phyloP scores from a whole-genome alignment of 768 basidiomycete genomes.

The Pulveroboletus sp. region DNA sequence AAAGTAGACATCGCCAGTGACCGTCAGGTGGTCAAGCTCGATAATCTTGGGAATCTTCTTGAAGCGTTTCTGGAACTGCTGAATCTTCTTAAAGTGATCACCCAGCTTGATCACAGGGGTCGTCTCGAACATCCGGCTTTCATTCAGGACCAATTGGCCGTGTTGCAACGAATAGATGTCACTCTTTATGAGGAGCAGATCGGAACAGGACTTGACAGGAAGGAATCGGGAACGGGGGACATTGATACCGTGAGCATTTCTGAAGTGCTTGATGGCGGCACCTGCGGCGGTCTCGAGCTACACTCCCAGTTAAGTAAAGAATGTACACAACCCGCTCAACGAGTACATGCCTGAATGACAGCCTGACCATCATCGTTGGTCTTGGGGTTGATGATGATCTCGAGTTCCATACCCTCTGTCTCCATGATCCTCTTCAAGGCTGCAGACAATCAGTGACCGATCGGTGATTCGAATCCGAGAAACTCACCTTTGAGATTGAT shows the following conservation, averaged over 20 bases:
- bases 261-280: slow-evolving; percentile 73
- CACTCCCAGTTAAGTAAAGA: not conserved
- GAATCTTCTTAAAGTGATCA: slow-evolving; percentile 75
- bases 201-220: slow-evolving; percentile 62
- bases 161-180: slow-evolving; percentile 71
- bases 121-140: slow-evolving; percentile 53
- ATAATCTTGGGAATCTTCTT: slow-evolving; percentile 71
- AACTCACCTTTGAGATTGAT: slow-evolving; percentile 45
- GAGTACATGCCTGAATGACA: slow-evolving; percentile 55
- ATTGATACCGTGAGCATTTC: slow-evolving; percentile 66
- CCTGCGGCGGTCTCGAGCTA: slow-evolving; percentile 75
- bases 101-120: slow-evolving; percentile 78
- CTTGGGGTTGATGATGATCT: slow-evolving; percentile 80
- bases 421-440: slow-evolving; percentile 78
- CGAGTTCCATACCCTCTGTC: slow-evolving; percentile 63
- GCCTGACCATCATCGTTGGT: slow-evolving; percentile 64
- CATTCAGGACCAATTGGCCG: slow-evolving; percentile 64
- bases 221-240: slow-evolving; percentile 73
- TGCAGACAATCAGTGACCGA: slow-evolving; percentile 16
- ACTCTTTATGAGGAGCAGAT: slow-evolving; percentile 63
- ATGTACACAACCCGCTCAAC: not conserved
- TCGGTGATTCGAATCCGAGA: not conserved
- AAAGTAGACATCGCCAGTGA: slow-evolving; percentile 66
- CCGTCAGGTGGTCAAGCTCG: slow-evolving; percentile 74
- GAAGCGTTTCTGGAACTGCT: slow-evolving; percentile 72